phyloP scores from a whole-genome alignment of 2,329 filamentous ascomycete genomes.

The Anthostomella pinea region DNA sequence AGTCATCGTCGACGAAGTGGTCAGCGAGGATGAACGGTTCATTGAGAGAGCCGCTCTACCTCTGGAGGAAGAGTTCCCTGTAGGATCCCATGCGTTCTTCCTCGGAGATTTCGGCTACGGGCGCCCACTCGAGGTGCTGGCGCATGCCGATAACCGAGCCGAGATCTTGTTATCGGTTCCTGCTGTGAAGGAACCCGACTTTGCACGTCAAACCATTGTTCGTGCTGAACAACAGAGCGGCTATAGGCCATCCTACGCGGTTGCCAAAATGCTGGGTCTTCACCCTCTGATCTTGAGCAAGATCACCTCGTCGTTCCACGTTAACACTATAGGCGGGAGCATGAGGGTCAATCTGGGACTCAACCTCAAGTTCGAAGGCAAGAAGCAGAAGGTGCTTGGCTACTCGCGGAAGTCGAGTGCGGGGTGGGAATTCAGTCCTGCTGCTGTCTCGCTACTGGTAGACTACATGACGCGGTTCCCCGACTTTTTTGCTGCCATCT shows the following conservation, averaged over 20 bases:
- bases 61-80: constrained; percentile 87
- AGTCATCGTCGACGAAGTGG: constrained; percentile 81
- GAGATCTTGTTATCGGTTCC: constrained; percentile 74
- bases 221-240: constrained; percentile 67
- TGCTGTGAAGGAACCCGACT: constrained; percentile 74
- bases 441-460: constrained; percentile 75
- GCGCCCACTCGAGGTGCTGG: constrained; percentile 77
- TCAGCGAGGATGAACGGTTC: constrained; percentile 90
- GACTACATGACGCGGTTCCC: constrained; percentile 94
- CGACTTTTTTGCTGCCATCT: constrained; percentile 88
- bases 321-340: constrained; percentile 68
- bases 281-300: constrained; percentile 90
- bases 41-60: constrained; percentile 84
- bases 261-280: constrained; percentile 76
- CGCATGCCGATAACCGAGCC: constrained; percentile 71
- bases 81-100: constrained; percentile 83
- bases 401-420: constrained; percentile 84
- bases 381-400: constrained; percentile 91
- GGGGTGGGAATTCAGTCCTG: constrained; percentile 94
- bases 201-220: constrained; percentile 70
- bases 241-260: constrained; percentile 85
- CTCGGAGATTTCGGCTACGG: constrained; percentile 92
- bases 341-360: constrained; percentile 85
- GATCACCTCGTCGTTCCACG: constrained; percentile 90
- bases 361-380: constrained; percentile 95